Conservation (phyloP, 1,139 yeast genomes). For the Blastobotrys persicus region DNA sequence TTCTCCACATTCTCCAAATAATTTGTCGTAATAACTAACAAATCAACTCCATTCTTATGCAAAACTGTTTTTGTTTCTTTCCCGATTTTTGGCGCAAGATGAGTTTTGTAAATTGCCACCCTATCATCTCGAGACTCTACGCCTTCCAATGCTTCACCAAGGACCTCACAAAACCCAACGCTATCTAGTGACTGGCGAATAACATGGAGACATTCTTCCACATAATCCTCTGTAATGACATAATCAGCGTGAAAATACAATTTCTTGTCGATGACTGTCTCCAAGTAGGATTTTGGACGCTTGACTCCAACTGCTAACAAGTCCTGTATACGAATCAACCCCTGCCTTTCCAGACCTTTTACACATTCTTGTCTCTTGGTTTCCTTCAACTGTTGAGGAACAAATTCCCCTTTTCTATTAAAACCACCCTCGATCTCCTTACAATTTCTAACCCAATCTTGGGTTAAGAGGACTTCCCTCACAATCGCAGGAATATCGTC, state of each 20-base stretch:
- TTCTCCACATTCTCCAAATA: neutral
- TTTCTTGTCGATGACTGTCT: slow-evolving; percentile 1
- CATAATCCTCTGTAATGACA: slow-evolving; percentile 22
- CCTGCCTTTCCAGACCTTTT: slow-evolving; percentile 14
- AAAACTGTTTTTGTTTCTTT: neutral
- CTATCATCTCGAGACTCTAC: neutral
- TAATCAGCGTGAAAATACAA: slow-evolving; percentile 9
- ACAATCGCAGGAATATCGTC: neutral
- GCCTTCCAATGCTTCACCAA: neutral
- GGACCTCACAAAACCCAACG: slow-evolving; percentile 21
- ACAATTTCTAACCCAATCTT: slow-evolving; percentile 11
- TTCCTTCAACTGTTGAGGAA: slow-evolving; percentile 17
- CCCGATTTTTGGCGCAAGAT: neutral
- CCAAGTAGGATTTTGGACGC: neutral
- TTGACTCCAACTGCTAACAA: neutral
- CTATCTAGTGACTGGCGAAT: slow-evolving; percentile 16
- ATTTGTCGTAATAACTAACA: neutral
- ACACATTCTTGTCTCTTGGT: slow-evolving; percentile 10
- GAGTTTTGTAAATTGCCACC: neutral
- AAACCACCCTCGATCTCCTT: slow-evolving; percentile 17
- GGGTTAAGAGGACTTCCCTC: neutral
- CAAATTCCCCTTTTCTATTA: slow-evolving; percentile 18
- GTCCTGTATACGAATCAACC: slow-evolving; percentile 14
- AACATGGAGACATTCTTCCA: slow-evolving; percentile 9
- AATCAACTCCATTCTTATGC: neutral